phyloP scores from a whole-genome alignment of 306 rosid genomes.

The Cicer cuneatum region DNA sequence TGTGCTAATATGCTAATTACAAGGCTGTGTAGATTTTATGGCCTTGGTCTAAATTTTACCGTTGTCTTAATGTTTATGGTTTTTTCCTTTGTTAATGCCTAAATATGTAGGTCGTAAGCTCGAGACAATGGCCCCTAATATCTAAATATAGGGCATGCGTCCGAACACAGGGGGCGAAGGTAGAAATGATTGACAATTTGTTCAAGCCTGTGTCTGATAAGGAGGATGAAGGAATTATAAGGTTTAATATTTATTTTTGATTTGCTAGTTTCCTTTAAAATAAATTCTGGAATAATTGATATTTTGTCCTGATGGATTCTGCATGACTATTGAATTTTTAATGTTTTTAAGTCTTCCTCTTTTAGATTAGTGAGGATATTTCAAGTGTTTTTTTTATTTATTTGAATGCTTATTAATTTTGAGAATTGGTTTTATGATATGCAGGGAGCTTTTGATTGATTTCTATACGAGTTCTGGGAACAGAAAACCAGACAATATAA shows the following conservation, averaged over 20 bases:
- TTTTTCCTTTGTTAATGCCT: neutral
- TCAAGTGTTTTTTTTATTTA: neutral
- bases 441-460: slow-evolving; percentile 84
- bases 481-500: slow-evolving; percentile 78
- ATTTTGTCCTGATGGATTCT: neutral
- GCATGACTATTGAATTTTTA: neutral
- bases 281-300: neutral
- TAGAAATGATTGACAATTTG: slow-evolving; percentile 87
- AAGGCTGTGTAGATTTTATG: neutral
- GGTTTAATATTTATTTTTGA: slow-evolving; percentile 48
- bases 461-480: slow-evolving; percentile 78
- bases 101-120: slow-evolving; percentile 77
- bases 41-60: neutral
- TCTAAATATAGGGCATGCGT: slow-evolving; percentile 88
- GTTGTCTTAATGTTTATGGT: neutral
- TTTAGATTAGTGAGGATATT: neutral
- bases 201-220: slow-evolving; percentile 67
- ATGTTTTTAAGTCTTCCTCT: neutral
- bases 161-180: slow-evolving; percentile 84
- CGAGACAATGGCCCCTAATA: slow-evolving; percentile 88
- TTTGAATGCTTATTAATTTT: neutral
- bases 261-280: neutral
- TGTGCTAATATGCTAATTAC: neutral
- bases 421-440: slow-evolving; percentile 14
- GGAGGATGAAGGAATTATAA: slow-evolving; percentile 84